Evolutionary conservation across 1,284 basidiomycete genomes (phyloP).

Genomic region (Rhizoctonia solani): DNA sequence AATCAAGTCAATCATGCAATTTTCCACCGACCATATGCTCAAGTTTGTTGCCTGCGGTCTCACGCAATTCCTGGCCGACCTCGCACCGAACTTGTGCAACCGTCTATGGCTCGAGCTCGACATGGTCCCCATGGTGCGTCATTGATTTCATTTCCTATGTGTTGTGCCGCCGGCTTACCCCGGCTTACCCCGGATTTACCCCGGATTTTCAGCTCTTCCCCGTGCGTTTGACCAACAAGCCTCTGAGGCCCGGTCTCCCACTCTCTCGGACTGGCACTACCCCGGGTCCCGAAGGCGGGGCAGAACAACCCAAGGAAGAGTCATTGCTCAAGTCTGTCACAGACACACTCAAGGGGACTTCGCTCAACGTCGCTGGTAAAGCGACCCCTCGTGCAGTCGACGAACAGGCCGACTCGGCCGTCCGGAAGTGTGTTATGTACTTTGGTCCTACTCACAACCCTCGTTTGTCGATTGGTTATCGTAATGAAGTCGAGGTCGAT

Average conservation of each 20-base stretch:
- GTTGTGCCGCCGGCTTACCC: conserved; percentile 64
- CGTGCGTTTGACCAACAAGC: conserved; percentile 62
- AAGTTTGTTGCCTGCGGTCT: conserved; percentile 76
- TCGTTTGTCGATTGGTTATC: conserved; percentile 72
- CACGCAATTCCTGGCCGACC: conserved; percentile 43
- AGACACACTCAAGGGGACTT: conserved; percentile 53
- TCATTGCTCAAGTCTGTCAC: conserved; percentile 54
- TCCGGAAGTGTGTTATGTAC: conserved; percentile 78
- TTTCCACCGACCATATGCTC: conserved; percentile 68
- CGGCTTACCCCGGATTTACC: conserved; percentile 69
- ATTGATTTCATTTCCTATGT: conserved; percentile 78
- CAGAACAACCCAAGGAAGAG: conserved; percentile 44
- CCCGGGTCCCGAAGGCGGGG: conserved; percentile 40
- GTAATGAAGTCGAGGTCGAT: conserved; percentile 80
- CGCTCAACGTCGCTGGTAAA: conserved; percentile 43
- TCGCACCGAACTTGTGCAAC: conserved; percentile 76
- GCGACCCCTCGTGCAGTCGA: conserved; percentile 75
- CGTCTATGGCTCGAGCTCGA: conserved; percentile 75
- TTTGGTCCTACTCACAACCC: conserved; percentile 66
- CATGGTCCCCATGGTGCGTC: conserved; percentile 76
- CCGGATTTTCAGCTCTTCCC: conserved; percentile 65
- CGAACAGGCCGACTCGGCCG: conserved; percentile 81
- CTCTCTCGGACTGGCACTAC: conserved; percentile 43
- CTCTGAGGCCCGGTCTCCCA: conserved; percentile 45
- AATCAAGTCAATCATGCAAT: conserved; percentile 63